Evolutionary conservation across 495 filamentous ascomycete species (phyloP).

Genomic region (Lasiosphaeria ovina): DNA sequence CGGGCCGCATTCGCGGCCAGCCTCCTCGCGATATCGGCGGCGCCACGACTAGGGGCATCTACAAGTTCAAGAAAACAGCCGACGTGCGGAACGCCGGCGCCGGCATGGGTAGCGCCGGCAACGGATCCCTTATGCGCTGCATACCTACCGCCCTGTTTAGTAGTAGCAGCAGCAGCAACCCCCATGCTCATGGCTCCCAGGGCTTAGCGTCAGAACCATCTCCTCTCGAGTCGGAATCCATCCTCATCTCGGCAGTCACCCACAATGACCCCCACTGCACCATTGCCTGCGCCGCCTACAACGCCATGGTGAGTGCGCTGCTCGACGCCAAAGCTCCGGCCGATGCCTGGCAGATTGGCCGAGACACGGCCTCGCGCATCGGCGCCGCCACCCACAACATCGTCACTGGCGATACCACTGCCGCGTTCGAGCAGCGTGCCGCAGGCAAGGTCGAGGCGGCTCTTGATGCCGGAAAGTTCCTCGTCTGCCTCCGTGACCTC

Average conservation of each 20-base stretch:
- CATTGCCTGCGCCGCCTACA: conserved; percentile 25
- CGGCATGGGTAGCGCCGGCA: conserved; percentile 26
- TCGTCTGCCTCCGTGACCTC: conserved; percentile 20
- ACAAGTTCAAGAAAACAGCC: conserved; percentile 11
- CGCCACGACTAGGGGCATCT: conserved; percentile 23
- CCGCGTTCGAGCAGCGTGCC: conserved; percentile 4
- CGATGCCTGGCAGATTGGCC: conserved; percentile 22
- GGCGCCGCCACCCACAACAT: too few species aligned
- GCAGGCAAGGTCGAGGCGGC: conserved; percentile 15
- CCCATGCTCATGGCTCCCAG: too few species aligned
- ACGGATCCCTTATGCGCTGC: conserved; percentile 31
- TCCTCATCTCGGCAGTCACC: conserved; percentile 23
- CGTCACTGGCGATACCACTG: conserved; percentile 6
- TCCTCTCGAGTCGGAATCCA: conserved; percentile 8
- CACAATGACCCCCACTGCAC: conserved; percentile 25
- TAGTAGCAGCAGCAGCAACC: not conserved
- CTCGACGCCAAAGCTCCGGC: conserved; percentile 17
- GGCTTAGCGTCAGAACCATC: too few species aligned
- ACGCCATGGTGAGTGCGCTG: conserved; percentile 22
- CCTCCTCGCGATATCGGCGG: conserved; percentile 25
- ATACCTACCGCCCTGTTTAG: conserved; percentile 27
- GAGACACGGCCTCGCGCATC: not conserved
- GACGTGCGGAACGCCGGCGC: conserved; percentile 18
- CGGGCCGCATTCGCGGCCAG: conserved; percentile 16
- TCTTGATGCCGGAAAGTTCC: conserved; percentile 15